Conservation (phyloP, 148 eudicot genomes). For the Amaranthus cruentus region DNA sequence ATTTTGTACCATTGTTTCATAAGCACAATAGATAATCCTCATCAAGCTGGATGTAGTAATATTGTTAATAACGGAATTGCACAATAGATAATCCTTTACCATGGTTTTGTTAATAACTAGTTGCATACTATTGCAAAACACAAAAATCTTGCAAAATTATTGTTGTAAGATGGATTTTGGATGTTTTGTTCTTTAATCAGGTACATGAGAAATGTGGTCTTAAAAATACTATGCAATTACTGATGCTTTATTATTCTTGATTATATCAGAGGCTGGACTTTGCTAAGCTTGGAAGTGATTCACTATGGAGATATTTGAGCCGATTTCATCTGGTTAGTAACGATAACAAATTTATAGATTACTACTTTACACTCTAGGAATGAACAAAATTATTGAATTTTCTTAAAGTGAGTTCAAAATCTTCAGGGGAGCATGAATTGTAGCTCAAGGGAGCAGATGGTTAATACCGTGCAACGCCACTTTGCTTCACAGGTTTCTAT, state of each 20-base stretch:
- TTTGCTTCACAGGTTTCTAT: constrained; percentile 68
- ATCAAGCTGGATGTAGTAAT: neutral
- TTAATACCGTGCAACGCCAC: constrained; percentile 65
- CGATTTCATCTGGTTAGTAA: constrained; percentile 71
- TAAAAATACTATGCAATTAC: neutral
- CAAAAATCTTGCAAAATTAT: neutral
- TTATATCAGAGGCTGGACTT: constrained; percentile 59
- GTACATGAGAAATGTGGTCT: constrained; percentile 4
- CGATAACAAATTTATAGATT: neutral
- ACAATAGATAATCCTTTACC: neutral
- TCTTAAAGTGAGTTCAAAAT: constrained; percentile 2
- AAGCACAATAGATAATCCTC: neutral
- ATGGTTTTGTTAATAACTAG: neutral
- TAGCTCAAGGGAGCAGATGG: constrained; percentile 67
- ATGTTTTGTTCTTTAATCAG: neutral
- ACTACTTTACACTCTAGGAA: neutral
- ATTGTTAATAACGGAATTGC: neutral
- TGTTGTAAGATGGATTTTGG: neutral
- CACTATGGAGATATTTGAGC: constrained; percentile 84
- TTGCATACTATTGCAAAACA: neutral
- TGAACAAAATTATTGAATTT: neutral
- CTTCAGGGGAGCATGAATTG: constrained; percentile 56
- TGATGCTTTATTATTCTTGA: constrained; percentile 5
- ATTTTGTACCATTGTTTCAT: neutral
- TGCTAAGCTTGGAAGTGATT: constrained; percentile 70